These are phyloP conservation scores for Helenozyma rhizophorensis DNA, from an alignment of 805 yeast genomes.

Conservation along the genomic window DNA sequence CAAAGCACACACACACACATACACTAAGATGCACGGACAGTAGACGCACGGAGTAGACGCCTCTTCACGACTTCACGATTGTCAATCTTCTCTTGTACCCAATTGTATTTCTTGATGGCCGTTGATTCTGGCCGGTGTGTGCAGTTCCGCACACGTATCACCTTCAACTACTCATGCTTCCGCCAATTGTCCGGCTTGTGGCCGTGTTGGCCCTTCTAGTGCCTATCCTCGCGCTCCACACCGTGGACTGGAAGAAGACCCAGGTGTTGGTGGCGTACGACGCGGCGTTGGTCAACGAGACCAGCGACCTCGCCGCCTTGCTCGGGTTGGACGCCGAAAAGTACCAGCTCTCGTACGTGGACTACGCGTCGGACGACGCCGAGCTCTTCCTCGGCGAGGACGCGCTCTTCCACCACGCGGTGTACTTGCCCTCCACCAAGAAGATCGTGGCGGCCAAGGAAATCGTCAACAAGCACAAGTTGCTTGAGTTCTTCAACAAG, in stretches of 20 bases:
- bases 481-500: conserved; percentile 55
- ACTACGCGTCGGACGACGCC: conserved; percentile 18
- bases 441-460: conserved; percentile 28
- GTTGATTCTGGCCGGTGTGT: too few species aligned
- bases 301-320: conserved; percentile 6
- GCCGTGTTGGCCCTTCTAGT: conserved; percentile 10
- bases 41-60: too few species aligned
- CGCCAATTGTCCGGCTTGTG: conserved; percentile 12
- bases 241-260: conserved; percentile 3
- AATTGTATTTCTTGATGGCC: too few species aligned
- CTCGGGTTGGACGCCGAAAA: conserved; percentile 8
- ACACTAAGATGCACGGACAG: too few species aligned
- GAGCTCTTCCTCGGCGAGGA: conserved; percentile 22
- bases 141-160: conserved; percentile 17
- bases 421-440: conserved; percentile 34
- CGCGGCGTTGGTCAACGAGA: conserved; percentile 14
- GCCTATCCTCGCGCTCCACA: conserved; percentile 4
- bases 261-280: conserved; percentile 34
- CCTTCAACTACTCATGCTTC: conserved; percentile 4
- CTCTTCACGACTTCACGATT: too few species aligned
- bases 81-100: too few species aligned
- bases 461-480: conserved; percentile 32
- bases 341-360: conserved; percentile 17
- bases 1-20: too few species aligned
- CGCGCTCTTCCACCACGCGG: conserved; percentile 24